These are phyloP conservation scores for Takashimella tepidaria DNA, from an alignment of 1,284 basidiomycete genomes.

Conservation along the genomic window DNA sequence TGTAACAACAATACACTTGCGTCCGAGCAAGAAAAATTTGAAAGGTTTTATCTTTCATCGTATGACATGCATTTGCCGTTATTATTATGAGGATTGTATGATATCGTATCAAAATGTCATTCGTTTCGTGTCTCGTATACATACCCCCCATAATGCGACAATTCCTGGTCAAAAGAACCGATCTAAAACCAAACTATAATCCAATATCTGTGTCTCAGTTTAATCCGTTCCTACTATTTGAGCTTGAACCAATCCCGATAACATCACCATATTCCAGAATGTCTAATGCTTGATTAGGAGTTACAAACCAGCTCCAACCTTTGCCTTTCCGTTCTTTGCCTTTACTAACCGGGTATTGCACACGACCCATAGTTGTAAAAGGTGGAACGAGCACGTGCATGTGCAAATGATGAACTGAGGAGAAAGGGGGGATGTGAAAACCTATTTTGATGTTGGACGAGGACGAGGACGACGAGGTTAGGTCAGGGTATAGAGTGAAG, in stretches of 20 bases:
- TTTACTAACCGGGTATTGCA: constrained; percentile 57
- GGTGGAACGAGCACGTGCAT: constrained; percentile 70
- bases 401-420: constrained; percentile 72
- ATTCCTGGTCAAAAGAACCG: background rate
- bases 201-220: no score
- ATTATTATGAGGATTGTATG: no score
- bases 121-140: background rate
- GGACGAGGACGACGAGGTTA: constrained; percentile 33
- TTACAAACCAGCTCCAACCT: constrained; percentile 71
- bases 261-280: constrained; percentile 57
- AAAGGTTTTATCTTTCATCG: no score
- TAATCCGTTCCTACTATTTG: constrained; percentile 4
- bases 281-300: constrained; percentile 58
- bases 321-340: constrained; percentile 51
- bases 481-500: background rate
- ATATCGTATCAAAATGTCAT: no score
- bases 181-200: background rate
- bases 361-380: constrained; percentile 52
- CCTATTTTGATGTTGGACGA: constrained; percentile 55
- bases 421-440: constrained; percentile 77
- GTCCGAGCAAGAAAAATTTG: no score
- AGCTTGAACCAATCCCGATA: constrained; percentile 49
- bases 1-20: no score
- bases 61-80: no score
- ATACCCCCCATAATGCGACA: no score